These are phyloP conservation scores for Diaporthe humulicola DNA, from an alignment of 2,329 filamentous ascomycete species.

Conservation along the genomic window DNA sequence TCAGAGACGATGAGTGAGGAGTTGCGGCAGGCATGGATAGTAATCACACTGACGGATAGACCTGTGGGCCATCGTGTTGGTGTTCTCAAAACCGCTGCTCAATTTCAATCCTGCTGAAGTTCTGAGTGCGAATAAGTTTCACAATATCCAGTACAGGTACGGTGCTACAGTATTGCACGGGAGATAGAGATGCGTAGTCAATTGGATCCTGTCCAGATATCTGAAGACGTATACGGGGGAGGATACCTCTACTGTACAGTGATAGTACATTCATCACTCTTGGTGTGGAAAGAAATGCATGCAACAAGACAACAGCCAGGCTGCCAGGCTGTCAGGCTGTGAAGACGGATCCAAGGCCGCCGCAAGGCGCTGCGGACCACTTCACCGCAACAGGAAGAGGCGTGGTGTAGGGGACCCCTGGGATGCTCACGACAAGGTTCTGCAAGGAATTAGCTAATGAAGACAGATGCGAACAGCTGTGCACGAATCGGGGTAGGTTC, in stretches of 20 bases:
- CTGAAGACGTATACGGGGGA: background rate
- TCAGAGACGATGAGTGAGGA: background rate
- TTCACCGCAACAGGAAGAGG: background rate
- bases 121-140: background rate
- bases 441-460: conserved; percentile 16
- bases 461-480: background rate
- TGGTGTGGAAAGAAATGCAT: background rate
- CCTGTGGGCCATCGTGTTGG: background rate
- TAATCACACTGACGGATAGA: background rate
- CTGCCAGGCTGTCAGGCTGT: background rate
- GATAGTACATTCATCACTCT: background rate
- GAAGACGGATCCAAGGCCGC: background rate
- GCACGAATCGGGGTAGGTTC: conserved; percentile 22
- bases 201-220: background rate
- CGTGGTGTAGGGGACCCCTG: conserved; percentile 16
- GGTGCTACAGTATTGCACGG: background rate
- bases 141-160: background rate
- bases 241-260: background rate
- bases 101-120: no score
- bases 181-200: background rate
- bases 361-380: background rate
- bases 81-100: no score
- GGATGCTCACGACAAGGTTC: background rate
- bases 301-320: background rate
- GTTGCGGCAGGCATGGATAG: background rate